phyloP scores from a whole-genome alignment of 2,329 filamentous ascomycete species.

The Aspergillus vadensis region DNA sequence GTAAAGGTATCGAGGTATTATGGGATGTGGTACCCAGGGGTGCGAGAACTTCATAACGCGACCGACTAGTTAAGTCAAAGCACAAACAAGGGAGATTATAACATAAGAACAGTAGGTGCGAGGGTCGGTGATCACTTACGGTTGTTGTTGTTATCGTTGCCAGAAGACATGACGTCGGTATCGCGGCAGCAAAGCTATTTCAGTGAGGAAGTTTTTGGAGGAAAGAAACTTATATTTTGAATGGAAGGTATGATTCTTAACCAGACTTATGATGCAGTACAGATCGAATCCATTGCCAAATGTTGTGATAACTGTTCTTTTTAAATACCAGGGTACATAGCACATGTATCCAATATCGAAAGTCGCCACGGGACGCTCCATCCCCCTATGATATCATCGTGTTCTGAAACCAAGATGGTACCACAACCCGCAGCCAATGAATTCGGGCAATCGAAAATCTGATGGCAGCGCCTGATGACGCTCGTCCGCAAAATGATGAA shows the following conservation, averaged over 20 bases:
- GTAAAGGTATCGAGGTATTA: background rate
- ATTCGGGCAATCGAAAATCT: background rate
- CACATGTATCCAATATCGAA: background rate
- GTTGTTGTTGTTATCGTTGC: constrained; percentile 7
- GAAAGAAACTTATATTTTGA: background rate
- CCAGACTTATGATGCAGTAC: background rate
- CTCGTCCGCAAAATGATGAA: constrained; percentile 2
- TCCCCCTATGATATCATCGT: constrained; percentile 10
- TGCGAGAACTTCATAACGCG: background rate
- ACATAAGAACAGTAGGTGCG: background rate
- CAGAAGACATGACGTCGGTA: background rate
- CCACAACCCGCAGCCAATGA: background rate
- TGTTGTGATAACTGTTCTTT: background rate
- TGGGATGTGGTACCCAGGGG: background rate
- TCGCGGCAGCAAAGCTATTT: background rate
- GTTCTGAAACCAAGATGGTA: background rate
- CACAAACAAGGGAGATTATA: background rate
- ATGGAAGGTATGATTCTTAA: background rate
- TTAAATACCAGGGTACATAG: background rate
- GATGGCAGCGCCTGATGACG: background rate
- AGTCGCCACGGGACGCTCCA: constrained; percentile 3
- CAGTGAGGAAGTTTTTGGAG: background rate
- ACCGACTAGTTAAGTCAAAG: background rate
- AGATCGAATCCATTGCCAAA: too few species aligned
- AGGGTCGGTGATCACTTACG: background rate